Conservation (phyloP, 305 asterid species). For the Fraxinus velutina region DNA sequence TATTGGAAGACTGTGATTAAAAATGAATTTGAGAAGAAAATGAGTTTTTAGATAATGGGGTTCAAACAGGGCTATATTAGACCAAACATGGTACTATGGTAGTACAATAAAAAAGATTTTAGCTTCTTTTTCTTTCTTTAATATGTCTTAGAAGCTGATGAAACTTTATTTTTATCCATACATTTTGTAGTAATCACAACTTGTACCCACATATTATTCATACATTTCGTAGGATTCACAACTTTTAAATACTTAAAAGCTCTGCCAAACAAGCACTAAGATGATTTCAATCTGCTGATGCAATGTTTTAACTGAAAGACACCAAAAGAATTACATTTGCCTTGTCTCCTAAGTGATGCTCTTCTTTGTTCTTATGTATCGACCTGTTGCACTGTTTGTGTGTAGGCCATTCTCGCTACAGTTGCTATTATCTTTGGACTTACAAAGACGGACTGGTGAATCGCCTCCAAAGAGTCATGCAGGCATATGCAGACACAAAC, state of each 20-base stretch:
- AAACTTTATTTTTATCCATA: background rate
- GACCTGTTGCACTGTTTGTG: background rate
- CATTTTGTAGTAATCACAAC: background rate
- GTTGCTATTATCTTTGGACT: slow-evolving; percentile 58
- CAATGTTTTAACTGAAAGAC: background rate
- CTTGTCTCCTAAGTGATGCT: background rate
- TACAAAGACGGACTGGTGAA: slow-evolving; percentile 36
- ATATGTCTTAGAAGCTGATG: background rate
- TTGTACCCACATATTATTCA: background rate
- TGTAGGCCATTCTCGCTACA: slow-evolving; percentile 63
- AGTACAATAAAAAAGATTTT: background rate
- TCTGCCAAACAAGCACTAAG: background rate
- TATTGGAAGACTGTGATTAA: background rate
- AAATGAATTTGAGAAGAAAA: background rate
- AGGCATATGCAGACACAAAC: background rate
- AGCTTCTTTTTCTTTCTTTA: background rate
- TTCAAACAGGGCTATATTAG: background rate
- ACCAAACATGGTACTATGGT: background rate
- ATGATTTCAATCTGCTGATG: background rate
- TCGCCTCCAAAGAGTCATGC: background rate
- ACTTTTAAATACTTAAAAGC: background rate
- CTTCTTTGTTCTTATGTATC: background rate
- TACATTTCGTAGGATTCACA: background rate
- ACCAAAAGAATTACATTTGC: background rate
- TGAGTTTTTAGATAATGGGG: background rate